Conservation (phyloP, 2,329 filamentous ascomycete species). For the Phaeosphaeriaceae sp. region DNA sequence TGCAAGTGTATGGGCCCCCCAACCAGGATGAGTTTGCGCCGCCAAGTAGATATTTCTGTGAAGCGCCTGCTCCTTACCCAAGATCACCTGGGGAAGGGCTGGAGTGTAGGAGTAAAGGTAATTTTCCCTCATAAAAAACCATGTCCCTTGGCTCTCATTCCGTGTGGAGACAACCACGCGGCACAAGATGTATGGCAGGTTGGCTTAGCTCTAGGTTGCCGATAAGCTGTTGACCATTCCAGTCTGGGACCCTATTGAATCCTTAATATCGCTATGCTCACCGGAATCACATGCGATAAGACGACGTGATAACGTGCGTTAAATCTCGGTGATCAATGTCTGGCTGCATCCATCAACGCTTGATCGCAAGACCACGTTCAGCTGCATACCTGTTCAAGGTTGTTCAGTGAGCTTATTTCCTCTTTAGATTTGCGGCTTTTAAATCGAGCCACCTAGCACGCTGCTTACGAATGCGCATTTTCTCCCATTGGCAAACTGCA, state of each 20-base stretch:
- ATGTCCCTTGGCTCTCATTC: constrained; percentile 1
- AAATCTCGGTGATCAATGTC: constrained; percentile 10
- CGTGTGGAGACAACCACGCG: constrained; percentile 16
- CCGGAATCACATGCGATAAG: constrained; percentile 27
- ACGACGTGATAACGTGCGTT: constrained; percentile 18
- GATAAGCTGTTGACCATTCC: constrained; percentile 11
- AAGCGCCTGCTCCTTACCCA: constrained; percentile 1
- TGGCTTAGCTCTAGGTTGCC: constrained; percentile 8
- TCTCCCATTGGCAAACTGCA: constrained; percentile 22
- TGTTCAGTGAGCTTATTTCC: constrained; percentile 1
- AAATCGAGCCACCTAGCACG: constrained; percentile 14
- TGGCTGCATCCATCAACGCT: constrained; percentile 16
- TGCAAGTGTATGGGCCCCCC: constrained; percentile 9
- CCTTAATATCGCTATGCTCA: constrained; percentile 13
- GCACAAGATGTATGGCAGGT: constrained; percentile 12
- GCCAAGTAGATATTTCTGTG: constrained; percentile 6
- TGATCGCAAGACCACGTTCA: constrained; percentile 25
- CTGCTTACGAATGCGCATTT: constrained; percentile 19
- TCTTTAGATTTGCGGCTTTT: constrained; percentile 17
- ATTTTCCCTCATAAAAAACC: not conserved
- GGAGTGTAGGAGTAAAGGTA: constrained; percentile 1
- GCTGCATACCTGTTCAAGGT: constrained; percentile 21
- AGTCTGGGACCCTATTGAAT: constrained; percentile 5
- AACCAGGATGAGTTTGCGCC: constrained; percentile 8
- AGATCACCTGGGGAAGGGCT: constrained; percentile 11